Conservation (phyloP, 371 early-diverging fungal species). For the Umbelopsis sp. region DNA sequence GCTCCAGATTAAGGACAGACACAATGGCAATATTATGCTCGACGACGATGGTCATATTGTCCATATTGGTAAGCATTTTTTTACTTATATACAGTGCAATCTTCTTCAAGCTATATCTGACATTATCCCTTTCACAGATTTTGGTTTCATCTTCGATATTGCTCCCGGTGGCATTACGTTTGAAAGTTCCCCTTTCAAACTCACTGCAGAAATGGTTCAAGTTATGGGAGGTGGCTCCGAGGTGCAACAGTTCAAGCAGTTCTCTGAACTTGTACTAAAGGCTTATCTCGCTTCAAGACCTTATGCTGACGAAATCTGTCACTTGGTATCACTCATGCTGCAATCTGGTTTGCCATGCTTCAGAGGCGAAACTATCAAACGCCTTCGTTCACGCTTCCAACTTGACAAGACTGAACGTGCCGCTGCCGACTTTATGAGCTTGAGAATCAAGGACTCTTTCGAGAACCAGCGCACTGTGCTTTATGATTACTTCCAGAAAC, state of each 20-base stretch:
- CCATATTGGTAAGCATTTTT: conserved; percentile 81
- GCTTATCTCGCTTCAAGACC: conserved; percentile 92
- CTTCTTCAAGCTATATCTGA: neutral
- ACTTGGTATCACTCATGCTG: conserved; percentile 90
- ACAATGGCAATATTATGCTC: conserved; percentile 99
- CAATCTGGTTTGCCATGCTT: conserved; percentile 98
- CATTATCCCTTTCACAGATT: conserved; percentile 66
- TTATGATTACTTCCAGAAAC: conserved; percentile 88
- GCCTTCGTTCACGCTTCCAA: conserved; percentile 91
- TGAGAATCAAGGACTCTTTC: conserved; percentile 87
- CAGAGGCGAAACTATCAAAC: conserved; percentile 88
- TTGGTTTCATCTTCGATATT: conserved; percentile 99
- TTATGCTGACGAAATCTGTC: conserved; percentile 91
- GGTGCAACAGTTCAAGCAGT: conserved; percentile 84
- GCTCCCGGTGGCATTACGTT: conserved; percentile 98
- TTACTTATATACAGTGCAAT: neutral
- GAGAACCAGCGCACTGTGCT: conserved; percentile 88
- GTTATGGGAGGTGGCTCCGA: conserved; percentile 92
- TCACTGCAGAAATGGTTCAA: conserved; percentile 97
- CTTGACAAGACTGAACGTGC: conserved; percentile 87
- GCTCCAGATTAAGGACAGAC: conserved; percentile 98
- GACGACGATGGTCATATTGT: conserved; percentile 97
- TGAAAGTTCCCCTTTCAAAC: conserved; percentile 98
- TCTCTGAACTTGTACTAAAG: conserved; percentile 90
- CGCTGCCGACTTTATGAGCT: conserved; percentile 95